These are phyloP conservation scores for Allium cepa DNA, from an alignment of 106 monocot genomes.

Conservation along the genomic window DNA sequence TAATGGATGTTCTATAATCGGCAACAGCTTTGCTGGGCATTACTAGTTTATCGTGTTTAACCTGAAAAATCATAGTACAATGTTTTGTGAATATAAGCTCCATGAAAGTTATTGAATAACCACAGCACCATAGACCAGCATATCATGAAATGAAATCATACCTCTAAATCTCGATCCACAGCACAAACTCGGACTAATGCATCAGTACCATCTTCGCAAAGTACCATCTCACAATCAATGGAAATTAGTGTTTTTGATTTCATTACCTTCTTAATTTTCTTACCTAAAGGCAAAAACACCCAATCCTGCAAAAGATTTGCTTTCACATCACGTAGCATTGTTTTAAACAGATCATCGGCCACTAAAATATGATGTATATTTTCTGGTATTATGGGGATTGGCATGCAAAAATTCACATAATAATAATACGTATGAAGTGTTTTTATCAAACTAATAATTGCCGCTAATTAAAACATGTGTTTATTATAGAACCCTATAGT, in stretches of 20 bases:
- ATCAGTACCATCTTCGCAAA: constrained; percentile 72
- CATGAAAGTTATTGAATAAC: neutral
- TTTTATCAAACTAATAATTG: no score
- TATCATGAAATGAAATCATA: constrained; percentile 6
- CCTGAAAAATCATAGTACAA: constrained; percentile 26
- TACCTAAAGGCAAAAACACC: constrained; percentile 36
- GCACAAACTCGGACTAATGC: constrained; percentile 68
- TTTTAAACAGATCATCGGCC: no score
- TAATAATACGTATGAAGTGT: no score
- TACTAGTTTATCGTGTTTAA: constrained; percentile 58
- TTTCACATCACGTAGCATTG: no score
- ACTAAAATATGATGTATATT: no score
- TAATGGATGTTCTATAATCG: constrained; percentile 74
- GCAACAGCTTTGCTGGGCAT: constrained; percentile 58
- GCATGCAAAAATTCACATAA: no score
- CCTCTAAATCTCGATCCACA: constrained; percentile 68
- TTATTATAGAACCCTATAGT: no score
- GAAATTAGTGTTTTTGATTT: constrained; percentile 41
- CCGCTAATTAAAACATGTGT: no score
- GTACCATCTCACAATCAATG: constrained; percentile 84
- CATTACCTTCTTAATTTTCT: constrained; percentile 29
- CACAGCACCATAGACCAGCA: no score
- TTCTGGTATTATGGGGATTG: no score
- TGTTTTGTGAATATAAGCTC: neutral
- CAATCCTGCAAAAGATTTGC: constrained; percentile 38